Percentiles rank a stretch among this genome's conserved stretches.
Evolutionary conservation across 2,329 filamentous ascomycete species (phyloP).

Genomic region (Mycosphaerella sp.): DNA sequence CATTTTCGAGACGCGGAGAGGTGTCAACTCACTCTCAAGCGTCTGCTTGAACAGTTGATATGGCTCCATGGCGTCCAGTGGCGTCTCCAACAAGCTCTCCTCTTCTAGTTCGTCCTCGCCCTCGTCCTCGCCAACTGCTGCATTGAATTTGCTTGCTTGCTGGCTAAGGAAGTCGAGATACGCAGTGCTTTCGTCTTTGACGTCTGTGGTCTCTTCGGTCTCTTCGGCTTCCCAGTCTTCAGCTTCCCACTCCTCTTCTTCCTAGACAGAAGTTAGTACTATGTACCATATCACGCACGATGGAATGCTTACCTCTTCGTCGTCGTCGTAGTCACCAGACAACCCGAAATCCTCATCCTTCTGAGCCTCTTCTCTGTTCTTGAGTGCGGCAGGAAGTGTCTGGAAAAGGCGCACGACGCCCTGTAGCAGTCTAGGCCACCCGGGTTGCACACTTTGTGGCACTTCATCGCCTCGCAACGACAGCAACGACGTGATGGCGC

Average conservation of each 20-base stretch:
- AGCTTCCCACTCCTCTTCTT: slow-evolving; percentile 72
- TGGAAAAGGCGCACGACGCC: slow-evolving; percentile 89
- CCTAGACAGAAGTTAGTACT: slow-evolving; percentile 32
- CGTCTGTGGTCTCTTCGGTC: slow-evolving; percentile 58
- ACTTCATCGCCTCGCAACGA: slow-evolving; percentile 74
- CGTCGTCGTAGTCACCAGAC: slow-evolving; percentile 67
- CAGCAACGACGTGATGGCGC: slow-evolving; percentile 81
- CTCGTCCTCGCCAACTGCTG: slow-evolving; percentile 53
- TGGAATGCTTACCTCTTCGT: slow-evolving; percentile 50
- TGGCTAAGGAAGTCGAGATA: slow-evolving; percentile 95
- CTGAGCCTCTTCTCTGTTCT: slow-evolving; percentile 86
- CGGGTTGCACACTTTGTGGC: slow-evolving; percentile 84
- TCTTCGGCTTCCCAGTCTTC: slow-evolving; percentile 63
- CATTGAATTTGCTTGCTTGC: slow-evolving; percentile 50
- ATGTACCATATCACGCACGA: neutral
- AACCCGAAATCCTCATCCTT: slow-evolving; percentile 74
- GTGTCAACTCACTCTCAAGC: slow-evolving; percentile 37
- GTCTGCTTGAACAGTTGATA: slow-evolving; percentile 82
- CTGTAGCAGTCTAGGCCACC: slow-evolving; percentile 85
- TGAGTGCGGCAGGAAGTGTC: slow-evolving; percentile 77
- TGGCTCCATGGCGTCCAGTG: slow-evolving; percentile 89
- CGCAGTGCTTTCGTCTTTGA: slow-evolving; percentile 83
- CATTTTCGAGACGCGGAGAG: neutral
- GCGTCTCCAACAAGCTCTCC: slow-evolving; percentile 84
- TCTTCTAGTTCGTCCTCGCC: slow-evolving; percentile 89